Percentiles rank a stretch among this genome's conserved stretches.
Evolutionary conservation across 2,329 filamentous ascomycete genomes (phyloP).

Genomic region (Botrytis squamosa): DNA sequence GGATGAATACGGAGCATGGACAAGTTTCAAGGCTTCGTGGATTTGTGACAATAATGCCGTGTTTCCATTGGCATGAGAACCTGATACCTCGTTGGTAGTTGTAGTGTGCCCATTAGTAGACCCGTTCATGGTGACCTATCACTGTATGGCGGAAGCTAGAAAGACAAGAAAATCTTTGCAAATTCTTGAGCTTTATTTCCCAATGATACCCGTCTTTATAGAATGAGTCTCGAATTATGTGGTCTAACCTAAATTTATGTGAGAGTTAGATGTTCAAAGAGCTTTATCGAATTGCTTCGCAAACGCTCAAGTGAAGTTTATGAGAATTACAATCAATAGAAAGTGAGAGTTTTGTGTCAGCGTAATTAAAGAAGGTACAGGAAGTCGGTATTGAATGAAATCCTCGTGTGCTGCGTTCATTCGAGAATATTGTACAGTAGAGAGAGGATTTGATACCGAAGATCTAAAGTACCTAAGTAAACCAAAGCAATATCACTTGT

Average conservation of each 20-base stretch:
- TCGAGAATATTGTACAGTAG: slow-evolving; percentile 11
- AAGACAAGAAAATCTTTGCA: not conserved
- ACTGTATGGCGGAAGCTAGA: not conserved
- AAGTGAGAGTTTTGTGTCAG: slow-evolving; percentile 4
- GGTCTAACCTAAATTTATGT: slow-evolving; percentile 5
- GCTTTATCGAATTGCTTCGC: slow-evolving; percentile 15
- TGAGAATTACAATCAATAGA: slow-evolving; percentile 10
- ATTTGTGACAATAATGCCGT: slow-evolving; percentile 63
- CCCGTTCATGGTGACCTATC: slow-evolving; percentile 33
- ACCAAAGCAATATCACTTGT: not conserved
- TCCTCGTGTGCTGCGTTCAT: slow-evolving; percentile 10
- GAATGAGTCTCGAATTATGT: slow-evolving; percentile 1
- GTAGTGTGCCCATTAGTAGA: slow-evolving; percentile 30
- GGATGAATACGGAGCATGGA: slow-evolving; percentile 77
- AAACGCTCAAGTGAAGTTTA: slow-evolving; percentile 7
- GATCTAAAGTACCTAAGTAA: not conserved
- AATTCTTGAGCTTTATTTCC: not conserved
- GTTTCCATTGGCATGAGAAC: slow-evolving; percentile 41
- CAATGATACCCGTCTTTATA: not conserved
- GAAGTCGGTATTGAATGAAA: slow-evolving; percentile 5
- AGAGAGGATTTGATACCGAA: not conserved
- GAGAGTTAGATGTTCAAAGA: slow-evolving; percentile 6
- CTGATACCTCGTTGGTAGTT: slow-evolving; percentile 22
- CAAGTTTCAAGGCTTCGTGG: slow-evolving; percentile 79
- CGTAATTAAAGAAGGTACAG: slow-evolving; percentile 12